Percentiles rank a stretch among this genome's conserved stretches.
phyloP scores from a whole-genome alignment of 495 filamentous ascomycete species.

The Penicillium manginii region DNA sequence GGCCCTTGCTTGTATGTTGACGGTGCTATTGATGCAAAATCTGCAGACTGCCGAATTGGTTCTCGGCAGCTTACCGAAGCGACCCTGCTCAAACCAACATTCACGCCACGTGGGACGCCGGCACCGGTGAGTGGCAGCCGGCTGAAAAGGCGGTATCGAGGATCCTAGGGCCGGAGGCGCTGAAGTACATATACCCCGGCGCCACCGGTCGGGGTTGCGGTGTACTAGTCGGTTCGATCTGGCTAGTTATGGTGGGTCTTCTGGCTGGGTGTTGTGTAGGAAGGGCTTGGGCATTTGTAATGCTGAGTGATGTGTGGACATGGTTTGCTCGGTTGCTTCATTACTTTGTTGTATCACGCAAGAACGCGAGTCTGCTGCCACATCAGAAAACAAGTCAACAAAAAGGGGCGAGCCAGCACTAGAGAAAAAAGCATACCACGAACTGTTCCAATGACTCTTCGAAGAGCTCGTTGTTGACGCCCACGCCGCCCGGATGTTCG shows the following conservation, averaged over 20 bases:
- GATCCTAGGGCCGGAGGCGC: background rate
- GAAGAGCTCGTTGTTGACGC: slow-evolving; percentile 93
- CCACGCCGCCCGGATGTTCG: slow-evolving; percentile 85
- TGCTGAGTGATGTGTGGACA: too few species aligned
- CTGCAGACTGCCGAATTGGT: slow-evolving; percentile 1
- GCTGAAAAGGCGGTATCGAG: slow-evolving; percentile 24
- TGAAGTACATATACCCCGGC: slow-evolving; percentile 5
- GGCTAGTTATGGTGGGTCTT: background rate
- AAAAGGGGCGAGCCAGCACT: slow-evolving; percentile 5
- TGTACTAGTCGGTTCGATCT: slow-evolving; percentile 2
- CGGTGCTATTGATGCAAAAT: background rate
- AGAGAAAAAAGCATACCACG: slow-evolving; percentile 51
- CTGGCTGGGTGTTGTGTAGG: slow-evolving; percentile 1
- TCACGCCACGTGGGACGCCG: slow-evolving; percentile 25
- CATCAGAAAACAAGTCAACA: slow-evolving; percentile 30
- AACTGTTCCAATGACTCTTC: slow-evolving; percentile 90
- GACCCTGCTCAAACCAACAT: slow-evolving; percentile 11
- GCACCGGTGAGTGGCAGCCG: slow-evolving; percentile 19
- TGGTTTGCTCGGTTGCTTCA: background rate
- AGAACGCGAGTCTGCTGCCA: slow-evolving; percentile 42
- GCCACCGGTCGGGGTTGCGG: slow-evolving; percentile 15
- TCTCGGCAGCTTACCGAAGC: slow-evolving; percentile 3
- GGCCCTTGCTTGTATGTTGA: background rate
- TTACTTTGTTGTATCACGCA: slow-evolving; percentile 24
- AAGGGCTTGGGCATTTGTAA: too few species aligned